A percentile compares a stretch with the other conserved stretches of the same genome.
These are phyloP conservation scores for Nemania serpens DNA, from an alignment of 2,329 filamentous ascomycete species.

Conservation along the genomic window DNA sequence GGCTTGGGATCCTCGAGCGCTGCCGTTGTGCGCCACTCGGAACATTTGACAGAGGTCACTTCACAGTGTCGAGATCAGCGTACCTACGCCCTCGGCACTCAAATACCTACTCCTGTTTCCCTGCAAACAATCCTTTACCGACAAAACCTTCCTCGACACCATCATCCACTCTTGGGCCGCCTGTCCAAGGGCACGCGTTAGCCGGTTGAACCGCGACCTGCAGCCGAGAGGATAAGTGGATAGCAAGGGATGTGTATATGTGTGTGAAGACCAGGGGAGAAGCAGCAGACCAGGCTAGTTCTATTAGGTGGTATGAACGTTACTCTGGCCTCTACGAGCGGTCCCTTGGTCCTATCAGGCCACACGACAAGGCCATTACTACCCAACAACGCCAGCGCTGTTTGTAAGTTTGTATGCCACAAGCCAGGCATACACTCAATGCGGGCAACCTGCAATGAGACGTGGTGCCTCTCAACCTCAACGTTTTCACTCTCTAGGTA, in stretches of 20 bases:
- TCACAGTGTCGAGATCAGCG: slow-evolving; percentile 32
- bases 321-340: slow-evolving; percentile 34
- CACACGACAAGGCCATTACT: slow-evolving; percentile 36
- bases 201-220: slow-evolving; percentile 29
- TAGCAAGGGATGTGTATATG: slow-evolving; percentile 22
- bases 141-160: slow-evolving; percentile 11
- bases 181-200: slow-evolving; percentile 21
- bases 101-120: slow-evolving; percentile 19
- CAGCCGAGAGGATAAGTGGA: slow-evolving; percentile 29
- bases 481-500: slow-evolving; percentile 5
- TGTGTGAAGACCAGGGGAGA: slow-evolving; percentile 21
- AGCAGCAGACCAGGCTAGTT: slow-evolving; percentile 28
- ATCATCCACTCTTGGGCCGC: slow-evolving; percentile 19
- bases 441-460: slow-evolving; percentile 24
- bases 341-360: slow-evolving; percentile 39
- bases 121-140: slow-evolving; percentile 17
- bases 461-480: slow-evolving; percentile 26
- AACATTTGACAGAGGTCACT: slow-evolving; percentile 32
- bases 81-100: slow-evolving; percentile 11
- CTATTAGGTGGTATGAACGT: slow-evolving; percentile 30
- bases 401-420: slow-evolving; percentile 11
- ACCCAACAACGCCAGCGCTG: slow-evolving; percentile 27
- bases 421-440: slow-evolving; percentile 17
- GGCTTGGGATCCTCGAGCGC: slow-evolving; percentile 34
- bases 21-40: slow-evolving; percentile 32